Evolutionary conservation across 2,329 filamentous ascomycete genomes (phyloP), one percentile per base, ranked within the genome.

Genomic region (Fusarium udum): DNA sequence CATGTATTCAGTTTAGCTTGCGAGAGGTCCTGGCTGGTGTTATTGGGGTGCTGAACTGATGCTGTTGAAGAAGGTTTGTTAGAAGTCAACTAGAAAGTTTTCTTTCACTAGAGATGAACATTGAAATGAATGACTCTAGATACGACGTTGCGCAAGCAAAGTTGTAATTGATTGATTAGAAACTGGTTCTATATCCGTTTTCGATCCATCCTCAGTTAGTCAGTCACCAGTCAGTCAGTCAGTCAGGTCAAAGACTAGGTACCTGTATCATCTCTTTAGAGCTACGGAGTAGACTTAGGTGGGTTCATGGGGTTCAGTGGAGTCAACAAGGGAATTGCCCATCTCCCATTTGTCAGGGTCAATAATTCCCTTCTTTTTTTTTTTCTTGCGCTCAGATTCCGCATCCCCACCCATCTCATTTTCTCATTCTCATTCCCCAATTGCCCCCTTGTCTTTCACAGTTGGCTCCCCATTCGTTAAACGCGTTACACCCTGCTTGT

Each of bases 1-100:
- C 6, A 42, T 39, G 36, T 48, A 63, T 60, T 32, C 22, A 39
- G 61, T 61, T 39, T 63, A 63, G 61, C 57, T 61, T 63, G 43
- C 55, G 61, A 61, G 61, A 31, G 26, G 53, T 11, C 42, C 13
- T 53, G 36, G n/a, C 24, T 69, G 28, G 37, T 49, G 22, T 34
- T 49, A 22, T 40, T 64, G 26, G 26, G 34, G 51, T 37, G 34
- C 20, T 53, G 32, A 24, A 37, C 34, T 22, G 34, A 28, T 55
- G 51, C 24, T 45, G 40, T 31, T 24, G 36, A 53, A 65, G 28
- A 69, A 58, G 26, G 52, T 36, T 26, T 26, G 26, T 49, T 59
- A 49, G 65, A 65, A 65, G 46, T 62, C 26, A 46, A 49, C 40
- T 69, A 69, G 65, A 69, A 65, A 52, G 36, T 69, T 69, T 69